Percentiles rank a stretch among this genome's conserved stretches.
Evolutionary conservation across 306 rosid genomes (phyloP).

Genomic region (Pachyrhizus erosus): DNA sequence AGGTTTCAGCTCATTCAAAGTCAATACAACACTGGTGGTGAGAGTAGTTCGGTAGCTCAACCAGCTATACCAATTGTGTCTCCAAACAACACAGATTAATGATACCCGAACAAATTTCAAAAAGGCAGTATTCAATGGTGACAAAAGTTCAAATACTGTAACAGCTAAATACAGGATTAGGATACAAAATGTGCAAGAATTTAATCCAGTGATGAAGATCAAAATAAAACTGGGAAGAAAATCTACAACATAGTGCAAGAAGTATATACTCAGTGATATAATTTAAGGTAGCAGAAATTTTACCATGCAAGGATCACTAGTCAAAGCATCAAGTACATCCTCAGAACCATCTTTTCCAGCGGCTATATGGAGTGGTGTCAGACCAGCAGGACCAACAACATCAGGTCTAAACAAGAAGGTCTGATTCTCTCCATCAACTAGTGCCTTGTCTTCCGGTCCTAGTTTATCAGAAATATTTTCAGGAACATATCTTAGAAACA

Average conservation of each 20-base stretch:
- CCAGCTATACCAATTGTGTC: neutral
- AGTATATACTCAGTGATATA: slow-evolving; percentile 12
- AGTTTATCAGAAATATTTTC: slow-evolving; percentile 45
- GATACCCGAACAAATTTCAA: neutral
- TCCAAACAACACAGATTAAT: neutral
- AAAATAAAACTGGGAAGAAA: slow-evolving; percentile 10
- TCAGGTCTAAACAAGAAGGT: slow-evolving; percentile 84
- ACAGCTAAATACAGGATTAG: slow-evolving; percentile 9
- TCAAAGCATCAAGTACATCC: slow-evolving; percentile 81
- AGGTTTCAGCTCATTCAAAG: slow-evolving; percentile 16
- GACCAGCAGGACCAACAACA: slow-evolving; percentile 72
- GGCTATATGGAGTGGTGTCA: slow-evolving; percentile 94
- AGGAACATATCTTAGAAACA: slow-evolving; percentile 74
- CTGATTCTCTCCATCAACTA: slow-evolving; percentile 43
- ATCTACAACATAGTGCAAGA: neutral
- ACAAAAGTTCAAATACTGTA: slow-evolving; percentile 1
- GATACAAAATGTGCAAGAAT: slow-evolving; percentile 28
- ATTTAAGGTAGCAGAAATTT: slow-evolving; percentile 39
- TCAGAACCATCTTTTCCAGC: slow-evolving; percentile 87
- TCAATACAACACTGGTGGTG: neutral
- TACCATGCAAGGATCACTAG: slow-evolving; percentile 87
- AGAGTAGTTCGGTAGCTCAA: neutral
- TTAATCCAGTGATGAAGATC: neutral
- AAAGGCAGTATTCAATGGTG: neutral
- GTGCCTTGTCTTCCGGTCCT: slow-evolving; percentile 48